Evolutionary conservation across 805 yeast species (phyloP), one percentile per base, ranked within the genome.

Genomic region (Scheffersomyces spartinae): DNA sequence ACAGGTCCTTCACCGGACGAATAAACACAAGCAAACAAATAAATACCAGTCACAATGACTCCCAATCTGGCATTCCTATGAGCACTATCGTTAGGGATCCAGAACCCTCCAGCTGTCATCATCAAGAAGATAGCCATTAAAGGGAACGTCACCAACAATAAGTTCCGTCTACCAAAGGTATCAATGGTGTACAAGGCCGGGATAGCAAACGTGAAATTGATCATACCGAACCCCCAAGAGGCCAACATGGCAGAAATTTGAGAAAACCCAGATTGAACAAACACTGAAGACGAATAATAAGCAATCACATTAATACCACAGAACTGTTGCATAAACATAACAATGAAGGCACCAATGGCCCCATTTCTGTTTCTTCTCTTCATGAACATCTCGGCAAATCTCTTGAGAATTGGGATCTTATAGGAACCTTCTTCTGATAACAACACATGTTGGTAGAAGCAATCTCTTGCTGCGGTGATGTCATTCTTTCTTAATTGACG

Each of bases 271-370:
- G 85, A 71, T 30, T 74, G 65, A 13, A 64, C 49, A 53, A 83
- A 83, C 30, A 83, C 82, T 7, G 79, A 63, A 0, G 91, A 75
- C 1, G 88, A 78, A 51, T 80, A 83, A 53, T 81, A 79, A 11
- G 93, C 88, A 52, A 83, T 81, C 27, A 82, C 88, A 43, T 83
- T 83, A 48, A 83, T 71, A 39, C 94, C 94, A 54, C 94, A 83
- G 56, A 82, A 79, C 49, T 83, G 94, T 57, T 83, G 94, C 83
- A 78, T 77, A 45, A 82, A 79, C 73, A 84, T 83, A 32, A 75
- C 83, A 35, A 82, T 65, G 68, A 78, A 77, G 3, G 93, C 72
- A 28, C 82, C 94, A 29, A 77, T 39, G 6, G 82, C 72, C 27
- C 91, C 93, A 45, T 83, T 78, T 53, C 94, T 70, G 50, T 80